Evolutionary conservation across 2,329 filamentous ascomycete species (phyloP).

Genomic region (Paecilomyces formosus): DNA sequence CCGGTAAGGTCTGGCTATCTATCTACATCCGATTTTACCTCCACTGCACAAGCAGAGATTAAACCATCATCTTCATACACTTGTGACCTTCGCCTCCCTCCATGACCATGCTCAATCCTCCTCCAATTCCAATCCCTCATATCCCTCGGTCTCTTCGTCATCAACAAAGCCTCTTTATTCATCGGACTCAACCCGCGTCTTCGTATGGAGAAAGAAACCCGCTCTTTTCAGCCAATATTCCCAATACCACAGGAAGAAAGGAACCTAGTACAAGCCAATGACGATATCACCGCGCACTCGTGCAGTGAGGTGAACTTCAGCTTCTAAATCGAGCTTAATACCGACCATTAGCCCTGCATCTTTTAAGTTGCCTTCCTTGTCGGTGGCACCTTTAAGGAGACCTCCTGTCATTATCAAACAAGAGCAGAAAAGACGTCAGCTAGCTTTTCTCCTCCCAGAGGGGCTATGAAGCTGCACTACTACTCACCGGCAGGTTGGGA

Average conservation of each 20-base stretch:
- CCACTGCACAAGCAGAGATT: too few relatives aligned
- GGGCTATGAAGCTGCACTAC: not conserved
- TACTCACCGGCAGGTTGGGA: slow-evolving; percentile 28
- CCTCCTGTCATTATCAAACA: slow-evolving; percentile 31
- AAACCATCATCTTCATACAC: too few relatives aligned
- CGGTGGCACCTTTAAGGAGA: slow-evolving; percentile 51
- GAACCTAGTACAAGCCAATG: slow-evolving; percentile 48
- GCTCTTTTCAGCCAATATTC: not conserved
- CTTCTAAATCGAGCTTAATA: slow-evolving; percentile 58
- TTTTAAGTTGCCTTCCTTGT: slow-evolving; percentile 47
- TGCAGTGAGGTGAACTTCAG: slow-evolving; percentile 55
- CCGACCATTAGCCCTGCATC: slow-evolving; percentile 52
- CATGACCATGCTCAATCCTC: not conserved
- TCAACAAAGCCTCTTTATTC: not conserved
- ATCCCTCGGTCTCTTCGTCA: not conserved
- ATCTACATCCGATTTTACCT: not conserved
- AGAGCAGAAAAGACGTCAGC: not conserved
- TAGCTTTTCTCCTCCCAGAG: not conserved
- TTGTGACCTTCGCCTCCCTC: not conserved
- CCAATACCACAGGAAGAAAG: not conserved
- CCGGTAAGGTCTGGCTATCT: not conserved
- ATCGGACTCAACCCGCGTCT: not conserved
- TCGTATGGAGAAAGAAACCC: not conserved
- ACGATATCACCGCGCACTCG: slow-evolving; percentile 55
- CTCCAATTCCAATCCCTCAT: not conserved